Base-by-base conservation (phyloP, 2,329 filamentous ascomycete species). In the Podosphaera aphanis region DNA sequence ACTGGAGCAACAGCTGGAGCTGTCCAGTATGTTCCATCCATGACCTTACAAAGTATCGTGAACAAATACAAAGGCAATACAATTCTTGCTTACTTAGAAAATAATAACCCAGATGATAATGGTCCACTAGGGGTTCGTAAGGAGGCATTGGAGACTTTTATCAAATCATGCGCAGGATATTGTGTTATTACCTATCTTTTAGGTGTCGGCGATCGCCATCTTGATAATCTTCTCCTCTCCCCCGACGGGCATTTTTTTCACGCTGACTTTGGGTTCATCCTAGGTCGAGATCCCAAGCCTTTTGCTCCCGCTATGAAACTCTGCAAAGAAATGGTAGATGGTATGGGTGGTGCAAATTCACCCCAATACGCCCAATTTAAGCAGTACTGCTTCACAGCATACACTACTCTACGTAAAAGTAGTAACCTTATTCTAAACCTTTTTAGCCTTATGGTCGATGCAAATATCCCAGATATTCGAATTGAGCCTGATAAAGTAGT, bases 151-250 rank as follows among this genome's bases (percentile, higher is more conserved):
- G 90, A 98, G 54, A 94, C 80, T 0, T 98, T 93, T 59, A 77
- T 95, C 58, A 88, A 86, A 59, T 93, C 85, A 0, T 94, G 90
- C 58, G 90, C 90, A 0, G 90, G 90, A 29, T 98, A 98, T 63
- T 95, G 90, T 61, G 90, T 98, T 13, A 94, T 98, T 53, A 98
- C 92, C 0, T 98, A 98, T 61, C 82, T 98, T 15, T 73, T 98
- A 11, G 92, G 90, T 27, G 90, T 98, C 2, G 90, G 90, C 18
- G 90, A 98, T 60, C 78, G 90, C 1, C 90, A 98, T 62, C 71
- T 95, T 2, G 90, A 98, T 60, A 98, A 98, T 56, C 73, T 98
- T 1, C 75, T 98, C 21, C 74, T 98, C 4, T 75, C 85, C 0
- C 86, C 90, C 0, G 80, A 86, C 53, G 90, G 77, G 0, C 84